These are phyloP conservation scores for Alloascoidea africana DNA, from an alignment of 805 yeast genomes.

Conservation along the genomic window DNA sequence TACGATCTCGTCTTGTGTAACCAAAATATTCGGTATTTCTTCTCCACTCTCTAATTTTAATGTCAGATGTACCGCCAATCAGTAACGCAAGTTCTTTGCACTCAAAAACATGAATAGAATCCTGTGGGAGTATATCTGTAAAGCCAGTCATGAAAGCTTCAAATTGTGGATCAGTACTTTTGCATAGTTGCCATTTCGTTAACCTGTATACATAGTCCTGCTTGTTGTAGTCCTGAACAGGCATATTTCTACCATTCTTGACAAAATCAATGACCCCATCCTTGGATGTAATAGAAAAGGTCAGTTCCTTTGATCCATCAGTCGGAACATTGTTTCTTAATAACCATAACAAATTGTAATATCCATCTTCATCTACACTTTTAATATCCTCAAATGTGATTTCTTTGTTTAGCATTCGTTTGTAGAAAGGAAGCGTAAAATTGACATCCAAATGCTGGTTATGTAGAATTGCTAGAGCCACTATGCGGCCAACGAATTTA, in stretches of 20 bases:
- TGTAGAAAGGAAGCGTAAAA: constrained; percentile 89
- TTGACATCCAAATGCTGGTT: constrained; percentile 82
- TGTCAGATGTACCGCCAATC: constrained; percentile 90
- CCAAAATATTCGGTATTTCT: constrained; percentile 66
- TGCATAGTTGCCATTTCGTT: constrained; percentile 64
- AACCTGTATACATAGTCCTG: constrained; percentile 75
- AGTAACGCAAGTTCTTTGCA: constrained; percentile 90
- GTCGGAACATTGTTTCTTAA: constrained; percentile 86
- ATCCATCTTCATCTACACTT: constrained; percentile 80
- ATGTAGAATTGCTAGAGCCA: constrained; percentile 89
- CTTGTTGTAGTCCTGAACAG: constrained; percentile 84
- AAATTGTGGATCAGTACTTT: background rate
- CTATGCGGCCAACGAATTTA: constrained; percentile 85
- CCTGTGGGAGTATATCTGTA: constrained; percentile 77
- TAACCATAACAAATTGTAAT: constrained; percentile 90
- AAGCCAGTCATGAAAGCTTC: constrained; percentile 44
- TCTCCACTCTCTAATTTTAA: constrained; percentile 93
- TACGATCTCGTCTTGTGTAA: constrained; percentile 69
- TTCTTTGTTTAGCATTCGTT: constrained; percentile 60
- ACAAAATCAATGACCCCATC: constrained; percentile 70
- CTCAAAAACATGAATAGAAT: constrained; percentile 72
- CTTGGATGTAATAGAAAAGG: constrained; percentile 49
- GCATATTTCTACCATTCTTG: constrained; percentile 66
- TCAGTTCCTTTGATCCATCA: background rate
- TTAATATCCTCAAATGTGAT: constrained; percentile 91